Evolutionary conservation across 352 stramenopile species (phyloP).

Genomic region (Globisporangium parvum): DNA sequence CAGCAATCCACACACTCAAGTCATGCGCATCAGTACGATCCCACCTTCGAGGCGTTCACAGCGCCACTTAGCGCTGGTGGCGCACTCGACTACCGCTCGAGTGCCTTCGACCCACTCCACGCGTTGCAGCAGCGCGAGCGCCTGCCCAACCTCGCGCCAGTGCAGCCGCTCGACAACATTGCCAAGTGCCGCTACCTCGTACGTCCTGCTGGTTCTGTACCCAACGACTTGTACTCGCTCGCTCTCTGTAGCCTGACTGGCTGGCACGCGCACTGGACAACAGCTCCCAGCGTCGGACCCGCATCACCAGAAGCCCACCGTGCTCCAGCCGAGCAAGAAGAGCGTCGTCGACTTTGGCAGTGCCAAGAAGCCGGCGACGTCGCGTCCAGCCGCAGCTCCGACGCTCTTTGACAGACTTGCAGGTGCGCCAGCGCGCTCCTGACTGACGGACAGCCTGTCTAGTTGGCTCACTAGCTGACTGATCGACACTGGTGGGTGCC

Average conservation of each 20-base stretch:
- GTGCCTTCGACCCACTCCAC: conserved; percentile 44
- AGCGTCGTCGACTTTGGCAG: conserved; percentile 1
- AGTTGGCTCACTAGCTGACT: neutral
- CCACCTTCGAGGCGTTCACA: conserved; percentile 23
- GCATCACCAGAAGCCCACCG: conserved; percentile 38
- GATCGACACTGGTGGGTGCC: conserved; percentile 8
- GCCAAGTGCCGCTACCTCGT: conserved; percentile 80
- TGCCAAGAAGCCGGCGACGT: conserved; percentile 5
- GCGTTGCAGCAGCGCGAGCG: conserved; percentile 22
- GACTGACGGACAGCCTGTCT: neutral
- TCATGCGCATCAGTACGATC: conserved; percentile 21
- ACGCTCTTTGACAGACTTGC: conserved; percentile 53
- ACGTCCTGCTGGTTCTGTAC: conserved; percentile 5
- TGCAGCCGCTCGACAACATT: conserved; percentile 80
- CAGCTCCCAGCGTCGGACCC: conserved; percentile 62
- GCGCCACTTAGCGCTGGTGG: conserved; percentile 11
- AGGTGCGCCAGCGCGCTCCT: conserved; percentile 20
- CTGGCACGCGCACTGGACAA: too few species aligned
- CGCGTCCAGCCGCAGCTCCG: conserved; percentile 15
- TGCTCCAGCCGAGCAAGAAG: conserved; percentile 22
- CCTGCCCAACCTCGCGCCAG: conserved; percentile 17
- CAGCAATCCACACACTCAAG: too few species aligned
- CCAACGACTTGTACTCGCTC: neutral
- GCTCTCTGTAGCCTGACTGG: too few species aligned
- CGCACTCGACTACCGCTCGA: conserved; percentile 44